Base-by-base conservation (phyloP, 1,284 basidiomycete species). In the Ganoderma sinense region DNA sequence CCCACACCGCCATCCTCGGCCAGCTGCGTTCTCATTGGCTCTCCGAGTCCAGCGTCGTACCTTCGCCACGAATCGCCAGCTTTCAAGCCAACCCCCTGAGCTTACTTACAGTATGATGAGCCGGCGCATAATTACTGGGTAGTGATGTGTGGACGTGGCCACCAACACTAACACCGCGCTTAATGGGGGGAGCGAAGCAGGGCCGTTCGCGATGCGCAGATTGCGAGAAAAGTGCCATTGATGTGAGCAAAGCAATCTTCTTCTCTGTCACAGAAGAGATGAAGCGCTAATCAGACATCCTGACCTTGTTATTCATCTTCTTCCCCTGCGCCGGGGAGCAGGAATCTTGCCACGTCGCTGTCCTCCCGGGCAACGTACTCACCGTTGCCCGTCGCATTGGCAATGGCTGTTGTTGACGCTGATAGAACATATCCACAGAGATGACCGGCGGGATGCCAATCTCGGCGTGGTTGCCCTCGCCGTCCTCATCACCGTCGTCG, bases 241-340 rank as follows among this genome's bases (percentile, higher is more conserved):
- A 73, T 74, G 74, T 75, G 71, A 73, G 74, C 64, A 65, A 36
- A 62, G 64, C 67, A 53, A 70, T 71, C 68, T 69, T 67, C 69
- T 71, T 74, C 72, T 64, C 68, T 72, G 71, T 73, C 70, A 71
- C 68, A 68, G 64, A 71, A 70, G 64, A 23, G 16, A 39, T 59
- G 66, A 59, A 67, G 75, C 76, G 76, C 75, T 74, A 74, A 77
- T 77, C 76, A 77, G 62, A n/a, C 26, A 67, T 63, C 51, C 66
- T 33, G 53, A 56, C 53, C 53, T 51, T 68, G 67, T 41, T 64
- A 59, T 64, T 60, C 43, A 60, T 66, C 65, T 62, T 36, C 40
- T 31, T n/a, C 26, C 59, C 68, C 33, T 40, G 45, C 62, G n/a
- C 64, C 39, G 59, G 48, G 65, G 59, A 51, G 23, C 11, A 26